phyloP scores from a whole-genome alignment of 805 yeast species.

The Wickerhamiella parazyma region DNA sequence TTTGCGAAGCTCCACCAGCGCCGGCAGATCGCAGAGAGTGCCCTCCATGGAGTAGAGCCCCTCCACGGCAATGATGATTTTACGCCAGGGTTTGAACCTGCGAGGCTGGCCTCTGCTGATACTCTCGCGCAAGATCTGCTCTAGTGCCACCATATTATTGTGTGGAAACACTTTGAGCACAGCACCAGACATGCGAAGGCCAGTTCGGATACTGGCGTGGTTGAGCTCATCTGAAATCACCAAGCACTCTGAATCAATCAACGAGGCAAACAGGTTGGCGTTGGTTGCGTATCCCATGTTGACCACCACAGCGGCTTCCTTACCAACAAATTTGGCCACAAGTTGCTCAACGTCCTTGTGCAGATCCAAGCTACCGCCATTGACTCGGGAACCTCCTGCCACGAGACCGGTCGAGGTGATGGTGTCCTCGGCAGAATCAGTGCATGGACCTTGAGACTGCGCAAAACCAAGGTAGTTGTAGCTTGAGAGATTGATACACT shows the following conservation, averaged over 20 bases:
- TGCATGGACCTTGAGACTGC: conserved; percentile 87
- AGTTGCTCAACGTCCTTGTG: conserved; percentile 61
- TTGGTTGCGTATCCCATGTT: conserved; percentile 97
- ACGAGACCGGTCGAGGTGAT: conserved; percentile 63
- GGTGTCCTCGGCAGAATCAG: conserved; percentile 55
- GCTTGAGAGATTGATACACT: conserved; percentile 74
- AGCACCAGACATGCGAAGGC: conserved; percentile 85
- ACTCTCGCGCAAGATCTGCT: conserved; percentile 62
- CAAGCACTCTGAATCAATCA: conserved; percentile 75
- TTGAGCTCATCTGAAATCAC: conserved; percentile 93
- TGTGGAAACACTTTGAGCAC: conserved; percentile 85
- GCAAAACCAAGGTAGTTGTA: conserved; percentile 96
- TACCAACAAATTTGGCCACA: conserved; percentile 77
- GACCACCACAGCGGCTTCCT: conserved; percentile 72
- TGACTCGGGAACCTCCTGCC: conserved; percentile 62
- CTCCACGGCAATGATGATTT: conserved; percentile 67
- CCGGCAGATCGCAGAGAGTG: conserved; percentile 70
- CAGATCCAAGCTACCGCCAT: conserved; percentile 62
- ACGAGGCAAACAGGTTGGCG: conserved; percentile 69
- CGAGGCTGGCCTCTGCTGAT: conserved; percentile 92
- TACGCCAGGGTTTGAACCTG: conserved; percentile 93
- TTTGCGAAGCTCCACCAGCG: conserved; percentile 53
- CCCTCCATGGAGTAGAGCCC: conserved; percentile 74
- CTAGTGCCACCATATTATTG: conserved; percentile 73
- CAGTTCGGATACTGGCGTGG: conserved; percentile 92